Evolutionary conservation across 192 early-diverging fungal genomes (phyloP).

Genomic region (Spizellomyces sp.): DNA sequence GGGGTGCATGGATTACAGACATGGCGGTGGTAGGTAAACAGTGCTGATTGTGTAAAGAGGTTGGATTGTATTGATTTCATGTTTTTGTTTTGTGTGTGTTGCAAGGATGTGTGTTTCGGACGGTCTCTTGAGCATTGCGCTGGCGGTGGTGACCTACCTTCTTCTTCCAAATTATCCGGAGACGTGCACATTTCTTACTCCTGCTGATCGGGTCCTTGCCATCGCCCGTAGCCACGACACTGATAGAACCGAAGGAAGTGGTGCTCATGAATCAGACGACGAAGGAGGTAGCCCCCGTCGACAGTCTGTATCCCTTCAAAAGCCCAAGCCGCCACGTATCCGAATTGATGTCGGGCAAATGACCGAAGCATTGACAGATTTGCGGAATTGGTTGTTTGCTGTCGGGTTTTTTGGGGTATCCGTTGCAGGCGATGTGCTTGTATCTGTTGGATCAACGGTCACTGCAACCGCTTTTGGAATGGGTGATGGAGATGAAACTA

Average conservation of each 20-base stretch:
- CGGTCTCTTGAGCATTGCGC: not conserved
- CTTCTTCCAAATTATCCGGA: conserved; percentile 41
- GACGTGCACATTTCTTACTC: conserved; percentile 37
- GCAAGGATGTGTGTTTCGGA: too few relatives aligned
- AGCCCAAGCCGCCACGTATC: conserved; percentile 10
- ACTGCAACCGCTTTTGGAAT: conserved; percentile 25
- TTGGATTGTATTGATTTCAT: not conserved
- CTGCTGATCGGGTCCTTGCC: conserved; percentile 40
- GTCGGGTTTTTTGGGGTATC: conserved; percentile 10
- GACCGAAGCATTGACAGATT: conserved; percentile 23
- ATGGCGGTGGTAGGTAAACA: conserved; percentile 29
- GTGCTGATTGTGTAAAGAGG: conserved; percentile 21
- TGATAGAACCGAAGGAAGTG: conserved; percentile 14
- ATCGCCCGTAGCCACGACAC: conserved; percentile 33
- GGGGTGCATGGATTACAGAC: not conserved
- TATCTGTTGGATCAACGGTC: conserved; percentile 22
- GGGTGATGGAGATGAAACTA: not conserved
- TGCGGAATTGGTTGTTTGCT: conserved; percentile 28
- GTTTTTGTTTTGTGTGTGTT: too few relatives aligned
- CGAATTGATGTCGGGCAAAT: conserved; percentile 29
- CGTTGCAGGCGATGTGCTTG: conserved; percentile 18
- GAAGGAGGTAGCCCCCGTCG: conserved; percentile 1
- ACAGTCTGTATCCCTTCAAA: not conserved
- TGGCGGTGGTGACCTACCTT: conserved; percentile 10
- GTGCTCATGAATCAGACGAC: conserved; percentile 11